These are phyloP conservation scores for Alternaria viburni DNA, from an alignment of 2,329 filamentous ascomycete genomes.

Conservation along the genomic window DNA sequence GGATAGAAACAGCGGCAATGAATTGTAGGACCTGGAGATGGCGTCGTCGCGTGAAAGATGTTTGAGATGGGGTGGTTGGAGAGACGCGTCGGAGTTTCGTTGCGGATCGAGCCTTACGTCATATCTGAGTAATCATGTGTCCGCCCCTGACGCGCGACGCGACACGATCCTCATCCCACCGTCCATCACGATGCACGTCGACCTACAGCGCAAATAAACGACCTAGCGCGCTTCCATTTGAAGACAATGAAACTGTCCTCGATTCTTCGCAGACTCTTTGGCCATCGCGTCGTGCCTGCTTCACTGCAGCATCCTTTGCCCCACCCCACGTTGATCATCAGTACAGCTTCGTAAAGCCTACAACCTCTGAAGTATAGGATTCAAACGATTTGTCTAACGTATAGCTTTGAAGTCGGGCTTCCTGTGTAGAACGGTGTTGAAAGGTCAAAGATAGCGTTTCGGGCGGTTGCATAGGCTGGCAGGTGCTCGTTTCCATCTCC, in stretches of 20 bases:
- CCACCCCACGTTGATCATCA: neutral
- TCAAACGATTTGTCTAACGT: neutral
- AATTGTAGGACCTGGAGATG: neutral
- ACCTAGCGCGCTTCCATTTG: no score
- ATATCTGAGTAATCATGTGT: neutral
- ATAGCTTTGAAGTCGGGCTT: neutral
- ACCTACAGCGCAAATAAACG: neutral
- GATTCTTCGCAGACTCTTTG: neutral
- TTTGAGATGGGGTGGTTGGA: neutral
- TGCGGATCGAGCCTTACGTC: neutral
- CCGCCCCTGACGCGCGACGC: neutral
- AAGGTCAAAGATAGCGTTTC: neutral
- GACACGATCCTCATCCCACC: neutral
- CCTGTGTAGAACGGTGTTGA: no score
- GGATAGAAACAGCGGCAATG: neutral
- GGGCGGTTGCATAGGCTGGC: no score
- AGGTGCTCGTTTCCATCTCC: neutral
- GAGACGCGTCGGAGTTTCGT: neutral
- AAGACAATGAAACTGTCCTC: accelerated
- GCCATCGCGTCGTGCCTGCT: neutral
- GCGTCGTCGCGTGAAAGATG: neutral
- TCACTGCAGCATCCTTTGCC: neutral
- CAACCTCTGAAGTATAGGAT: neutral
- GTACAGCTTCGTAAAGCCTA: neutral
- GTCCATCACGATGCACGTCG: neutral